Evolutionary conservation across 2,329 filamentous ascomycete species (phyloP).

Genomic region (Diaporthe eres): DNA sequence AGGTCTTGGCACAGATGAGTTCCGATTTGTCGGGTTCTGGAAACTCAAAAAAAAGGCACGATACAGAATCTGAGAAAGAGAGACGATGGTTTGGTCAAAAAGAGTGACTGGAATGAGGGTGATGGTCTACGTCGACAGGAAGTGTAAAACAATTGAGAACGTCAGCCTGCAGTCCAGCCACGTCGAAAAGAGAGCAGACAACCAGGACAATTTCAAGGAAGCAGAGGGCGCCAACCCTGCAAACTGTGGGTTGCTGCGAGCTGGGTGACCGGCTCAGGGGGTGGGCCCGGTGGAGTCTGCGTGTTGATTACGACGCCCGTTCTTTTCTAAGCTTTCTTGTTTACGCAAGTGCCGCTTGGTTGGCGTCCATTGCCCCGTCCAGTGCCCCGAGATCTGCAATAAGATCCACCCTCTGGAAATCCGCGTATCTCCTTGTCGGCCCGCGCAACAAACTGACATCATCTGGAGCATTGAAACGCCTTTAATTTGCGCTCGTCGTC

Average conservation of each 20-base stretch:
- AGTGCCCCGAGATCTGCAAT: constrained; percentile 14
- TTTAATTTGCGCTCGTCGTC: constrained; percentile 20
- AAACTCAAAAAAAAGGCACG: not conserved
- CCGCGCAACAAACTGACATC: constrained; percentile 20
- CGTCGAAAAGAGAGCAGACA: constrained; percentile 13
- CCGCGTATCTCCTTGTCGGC: constrained; percentile 26
- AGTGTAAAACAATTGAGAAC: constrained; percentile 19
- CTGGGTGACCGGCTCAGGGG: constrained; percentile 19
- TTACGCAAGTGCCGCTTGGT: constrained; percentile 14
- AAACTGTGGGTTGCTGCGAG: constrained; percentile 21
- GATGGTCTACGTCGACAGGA: constrained; percentile 2
- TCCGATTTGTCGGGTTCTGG: constrained; percentile 18
- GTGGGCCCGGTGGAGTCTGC: constrained; percentile 17
- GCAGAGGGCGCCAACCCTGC: constrained; percentile 10
- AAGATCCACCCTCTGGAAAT: not conserved
- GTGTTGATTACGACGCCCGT: constrained; percentile 27
- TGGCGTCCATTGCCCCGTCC: constrained; percentile 9
- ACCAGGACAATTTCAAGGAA: constrained; percentile 25
- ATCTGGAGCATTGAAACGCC: constrained; percentile 20
- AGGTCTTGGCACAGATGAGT: constrained; percentile 33
- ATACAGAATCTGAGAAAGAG: not conserved
- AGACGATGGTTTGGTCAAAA: constrained; percentile 29
- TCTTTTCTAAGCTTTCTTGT: constrained; percentile 30
- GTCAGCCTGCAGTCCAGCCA: constrained; percentile 17
- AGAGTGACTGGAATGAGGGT: constrained; percentile 14